A percentile compares a stretch with the other conserved stretches of the same genome.
These are phyloP conservation scores for Polytolypa hystricis DNA, from an alignment of 2,329 filamentous ascomycete genomes.

Conservation along the genomic window DNA sequence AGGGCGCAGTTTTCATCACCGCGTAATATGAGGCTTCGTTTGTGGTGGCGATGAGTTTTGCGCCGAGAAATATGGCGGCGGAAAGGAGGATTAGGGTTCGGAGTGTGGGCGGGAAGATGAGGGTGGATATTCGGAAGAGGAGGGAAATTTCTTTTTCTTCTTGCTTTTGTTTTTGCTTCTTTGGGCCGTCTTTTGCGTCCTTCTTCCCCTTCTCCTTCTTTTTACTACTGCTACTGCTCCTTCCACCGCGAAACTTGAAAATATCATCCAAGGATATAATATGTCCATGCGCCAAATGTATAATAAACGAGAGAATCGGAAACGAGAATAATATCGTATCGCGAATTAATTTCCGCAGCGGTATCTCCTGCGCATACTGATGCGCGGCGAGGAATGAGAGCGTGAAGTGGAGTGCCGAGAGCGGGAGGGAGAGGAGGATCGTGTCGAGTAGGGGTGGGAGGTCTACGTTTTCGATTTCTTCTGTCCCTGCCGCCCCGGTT, in stretches of 20 bases:
- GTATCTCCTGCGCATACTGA: conserved; percentile 33
- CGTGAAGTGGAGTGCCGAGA: conserved; percentile 35
- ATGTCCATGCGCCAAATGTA: conserved; percentile 36
- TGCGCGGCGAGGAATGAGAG: conserved; percentile 36
- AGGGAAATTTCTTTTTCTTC: conserved; percentile 7
- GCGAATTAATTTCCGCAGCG: conserved; percentile 21
- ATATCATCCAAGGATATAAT: conserved; percentile 22
- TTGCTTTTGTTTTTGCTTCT: conserved; percentile 1
- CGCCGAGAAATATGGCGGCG: conserved; percentile 43
- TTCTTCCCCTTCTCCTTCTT: not conserved
- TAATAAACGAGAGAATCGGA: conserved; percentile 32
- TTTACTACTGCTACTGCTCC: not conserved
- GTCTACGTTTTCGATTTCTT: conserved; percentile 10
- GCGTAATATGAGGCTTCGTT: conserved; percentile 73
- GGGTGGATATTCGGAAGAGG: conserved; percentile 18
- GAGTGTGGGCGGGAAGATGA: conserved; percentile 24
- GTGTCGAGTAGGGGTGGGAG: conserved; percentile 33
- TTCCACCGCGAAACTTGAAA: conserved; percentile 1
- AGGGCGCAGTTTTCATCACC: conserved; percentile 85
- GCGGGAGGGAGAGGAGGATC: conserved; percentile 30
- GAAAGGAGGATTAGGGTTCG: conserved; percentile 25
- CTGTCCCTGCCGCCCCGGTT: conserved; percentile 9
- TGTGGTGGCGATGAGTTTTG: conserved; percentile 69
- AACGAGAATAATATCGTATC: conserved; percentile 30
- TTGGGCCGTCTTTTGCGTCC: conserved; percentile 5